phyloP scores from a whole-genome alignment of 257 asterid genomes.

The Ligustrum vulgare region DNA sequence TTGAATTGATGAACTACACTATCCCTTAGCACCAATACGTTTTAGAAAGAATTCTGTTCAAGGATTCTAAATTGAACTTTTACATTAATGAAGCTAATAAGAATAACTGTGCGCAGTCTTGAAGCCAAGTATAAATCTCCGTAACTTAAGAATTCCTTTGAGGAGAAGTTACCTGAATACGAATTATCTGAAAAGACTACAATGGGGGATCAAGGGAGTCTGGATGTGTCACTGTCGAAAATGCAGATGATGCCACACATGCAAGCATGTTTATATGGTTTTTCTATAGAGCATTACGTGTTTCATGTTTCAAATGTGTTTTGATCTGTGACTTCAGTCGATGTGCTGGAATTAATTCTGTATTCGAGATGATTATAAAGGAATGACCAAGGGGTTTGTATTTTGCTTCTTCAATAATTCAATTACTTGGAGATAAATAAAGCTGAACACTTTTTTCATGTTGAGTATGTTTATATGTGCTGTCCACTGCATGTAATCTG shows the following conservation, averaged over 20 bases:
- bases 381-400: constrained; percentile 79
- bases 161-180: constrained; percentile 48
- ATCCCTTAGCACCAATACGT: not conserved
- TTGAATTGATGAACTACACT: not conserved
- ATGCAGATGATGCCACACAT: constrained; percentile 59
- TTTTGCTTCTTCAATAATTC: constrained; percentile 79
- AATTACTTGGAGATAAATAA: constrained; percentile 63
- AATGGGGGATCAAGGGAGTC: constrained; percentile 64
- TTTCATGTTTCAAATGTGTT: constrained; percentile 77
- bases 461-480: constrained; percentile 30
- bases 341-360: constrained; percentile 78
- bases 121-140: constrained; percentile 52
- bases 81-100: not conserved
- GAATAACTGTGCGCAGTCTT: constrained; percentile 14
- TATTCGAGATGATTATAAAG: constrained; percentile 74
- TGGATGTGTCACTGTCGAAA: constrained; percentile 65
- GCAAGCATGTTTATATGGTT: constrained; percentile 21
- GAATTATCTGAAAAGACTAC: constrained; percentile 61
- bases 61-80: not conserved
- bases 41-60: too few relatives aligned
- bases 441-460: constrained; percentile 61
- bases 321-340: constrained; percentile 57
- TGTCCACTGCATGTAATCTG: not conserved
- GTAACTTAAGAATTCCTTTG: constrained; percentile 49
- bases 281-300: not conserved